Percentiles rank a stretch among this genome's conserved stretches.
These are phyloP conservation scores for Aspergillus pseudonomiae DNA, from an alignment of 2,329 filamentous ascomycete species.

Conservation along the genomic window DNA sequence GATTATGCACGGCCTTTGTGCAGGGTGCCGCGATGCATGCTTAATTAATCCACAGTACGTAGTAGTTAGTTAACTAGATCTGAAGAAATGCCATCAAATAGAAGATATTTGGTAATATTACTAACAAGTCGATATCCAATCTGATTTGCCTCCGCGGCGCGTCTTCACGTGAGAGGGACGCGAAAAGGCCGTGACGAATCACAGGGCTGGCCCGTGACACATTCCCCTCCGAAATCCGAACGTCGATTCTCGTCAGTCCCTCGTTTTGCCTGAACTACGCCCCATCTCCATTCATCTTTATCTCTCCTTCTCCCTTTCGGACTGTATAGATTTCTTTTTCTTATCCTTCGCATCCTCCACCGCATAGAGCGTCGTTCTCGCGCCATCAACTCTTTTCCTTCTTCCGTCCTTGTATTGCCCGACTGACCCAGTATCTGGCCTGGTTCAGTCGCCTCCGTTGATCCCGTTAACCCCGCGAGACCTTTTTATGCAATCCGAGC, in stretches of 20 bases:
- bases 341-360: background rate
- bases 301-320: background rate
- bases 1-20: background rate
- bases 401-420: conserved; percentile 17
- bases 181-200: conserved; percentile 10
- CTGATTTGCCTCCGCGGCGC: conserved; percentile 20
- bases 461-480: conserved; percentile 35
- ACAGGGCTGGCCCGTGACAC: conserved; percentile 7
- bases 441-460: conserved; percentile 59
- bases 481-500: conserved; percentile 69
- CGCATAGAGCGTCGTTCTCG: conserved; percentile 6
- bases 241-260: background rate
- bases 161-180: conserved; percentile 26
- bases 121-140: background rate
- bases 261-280: background rate
- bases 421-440: conserved; percentile 54
- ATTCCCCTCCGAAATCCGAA: background rate
- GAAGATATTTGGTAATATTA: background rate
- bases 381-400: conserved; percentile 9
- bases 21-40: background rate
- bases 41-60: background rate
- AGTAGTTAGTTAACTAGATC: no score
- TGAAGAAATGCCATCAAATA: no score
- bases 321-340: conserved; percentile 1
- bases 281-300: background rate